Conservation (phyloP, 2,329 filamentous ascomycete genomes). For the Cladosporium sp. region DNA sequence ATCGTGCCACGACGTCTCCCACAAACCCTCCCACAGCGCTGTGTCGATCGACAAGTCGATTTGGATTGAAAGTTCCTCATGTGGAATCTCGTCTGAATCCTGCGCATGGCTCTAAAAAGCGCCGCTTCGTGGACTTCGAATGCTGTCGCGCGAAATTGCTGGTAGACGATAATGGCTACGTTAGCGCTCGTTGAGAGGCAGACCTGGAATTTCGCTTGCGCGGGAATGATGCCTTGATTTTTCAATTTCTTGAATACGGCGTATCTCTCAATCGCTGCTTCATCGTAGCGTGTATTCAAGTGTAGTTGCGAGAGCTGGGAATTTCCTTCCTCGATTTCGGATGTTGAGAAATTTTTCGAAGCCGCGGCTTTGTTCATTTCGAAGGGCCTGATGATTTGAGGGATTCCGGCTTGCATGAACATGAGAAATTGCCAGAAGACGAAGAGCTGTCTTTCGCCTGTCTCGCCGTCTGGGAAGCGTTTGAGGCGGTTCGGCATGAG, state of each 20-base stretch:
- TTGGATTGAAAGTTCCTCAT: constrained; percentile 34
- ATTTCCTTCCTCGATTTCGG: no score
- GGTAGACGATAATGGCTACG: constrained; percentile 25
- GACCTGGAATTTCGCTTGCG: constrained; percentile 31
- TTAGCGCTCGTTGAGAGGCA: constrained; percentile 29
- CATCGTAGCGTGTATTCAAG: constrained; percentile 30
- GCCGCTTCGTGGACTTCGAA: constrained; percentile 29
- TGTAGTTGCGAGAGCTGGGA: no score
- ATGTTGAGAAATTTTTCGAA: neutral
- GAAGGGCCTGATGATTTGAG: neutral
- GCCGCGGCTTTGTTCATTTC: neutral
- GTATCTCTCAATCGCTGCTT: constrained; percentile 32
- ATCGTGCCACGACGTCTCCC: constrained; percentile 33
- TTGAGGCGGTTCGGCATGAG: constrained; percentile 31
- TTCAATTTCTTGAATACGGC: constrained; percentile 27
- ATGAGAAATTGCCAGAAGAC: constrained; percentile 29
- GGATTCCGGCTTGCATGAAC: neutral
- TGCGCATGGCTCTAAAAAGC: constrained; percentile 26
- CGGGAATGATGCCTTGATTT: constrained; percentile 27
- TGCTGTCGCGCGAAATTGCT: constrained; percentile 26
- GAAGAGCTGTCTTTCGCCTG: constrained; percentile 32
- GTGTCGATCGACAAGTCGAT: constrained; percentile 33
- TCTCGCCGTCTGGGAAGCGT: constrained; percentile 41
- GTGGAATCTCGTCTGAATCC: constrained; percentile 31
- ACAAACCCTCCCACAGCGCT: constrained; percentile 29